These are phyloP conservation scores for Cladosporium velox DNA, from an alignment of 2,329 filamentous ascomycete species.

Conservation along the genomic window DNA sequence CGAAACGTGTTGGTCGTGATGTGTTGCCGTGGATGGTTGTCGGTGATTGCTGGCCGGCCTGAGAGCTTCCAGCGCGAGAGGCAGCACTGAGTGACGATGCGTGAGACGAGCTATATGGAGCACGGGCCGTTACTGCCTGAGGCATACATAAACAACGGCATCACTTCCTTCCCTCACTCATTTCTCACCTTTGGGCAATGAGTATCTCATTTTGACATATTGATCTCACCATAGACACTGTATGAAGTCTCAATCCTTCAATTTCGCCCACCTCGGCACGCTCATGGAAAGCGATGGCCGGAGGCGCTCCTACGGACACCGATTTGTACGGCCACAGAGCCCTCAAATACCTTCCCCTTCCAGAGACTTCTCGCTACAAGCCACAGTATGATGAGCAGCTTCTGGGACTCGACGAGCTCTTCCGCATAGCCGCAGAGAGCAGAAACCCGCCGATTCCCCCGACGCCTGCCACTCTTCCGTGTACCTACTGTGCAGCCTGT, in stretches of 20 bases:
- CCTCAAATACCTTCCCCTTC: background rate
- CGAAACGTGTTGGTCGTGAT: background rate
- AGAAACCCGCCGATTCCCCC: background rate
- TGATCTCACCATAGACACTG: background rate
- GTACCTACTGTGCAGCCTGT: background rate
- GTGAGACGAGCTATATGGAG: background rate
- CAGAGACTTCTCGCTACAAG: background rate
- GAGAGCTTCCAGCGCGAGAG: slow-evolving; percentile 2
- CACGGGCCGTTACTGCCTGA: background rate
- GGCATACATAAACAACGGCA: background rate
- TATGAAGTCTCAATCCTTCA: background rate
- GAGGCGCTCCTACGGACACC: background rate
- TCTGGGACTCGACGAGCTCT: background rate
- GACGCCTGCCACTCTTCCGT: background rate
- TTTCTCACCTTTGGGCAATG: background rate
- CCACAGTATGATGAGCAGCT: background rate
- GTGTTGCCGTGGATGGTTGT: background rate
- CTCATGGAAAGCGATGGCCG: background rate
- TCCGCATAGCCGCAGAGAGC: background rate
- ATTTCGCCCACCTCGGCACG: background rate
- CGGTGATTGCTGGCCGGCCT: slow-evolving; percentile 13
- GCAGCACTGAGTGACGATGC: slow-evolving; percentile 5
- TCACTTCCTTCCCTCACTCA: background rate
- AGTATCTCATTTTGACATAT: background rate
- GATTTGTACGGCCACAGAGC: background rate